Base-by-base conservation (phyloP, 345 rosid species). In the Eutrema yunnanense region DNA sequence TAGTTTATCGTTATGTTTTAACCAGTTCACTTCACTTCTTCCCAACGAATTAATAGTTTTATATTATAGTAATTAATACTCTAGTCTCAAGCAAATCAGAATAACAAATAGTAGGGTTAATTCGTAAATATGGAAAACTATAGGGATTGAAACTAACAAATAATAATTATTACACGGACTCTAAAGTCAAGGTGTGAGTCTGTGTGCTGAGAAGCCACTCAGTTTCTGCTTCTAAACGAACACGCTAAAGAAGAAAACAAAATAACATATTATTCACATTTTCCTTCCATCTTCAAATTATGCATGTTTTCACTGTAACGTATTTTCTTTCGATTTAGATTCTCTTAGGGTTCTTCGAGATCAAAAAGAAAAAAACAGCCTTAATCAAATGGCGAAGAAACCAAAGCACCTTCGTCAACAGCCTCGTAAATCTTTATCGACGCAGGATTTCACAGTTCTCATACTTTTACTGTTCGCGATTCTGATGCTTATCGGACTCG, bases 401-500 rank as follows among this genome's bases (percentile, higher is more conserved):
- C 73, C 62, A 26, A 86, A 90, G 71, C 71, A 84, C 67, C 79
- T 81, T 4, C 88, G 88, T n/a, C 13, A 78, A 26, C 88, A 86
- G 26, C 13, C 78, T 4, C 86, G 87, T 61, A 89, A 82, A 76
- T 41, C 68, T 59, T 74, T 87, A 26, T 77, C 86, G 33, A 54
- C 63, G 9, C 63, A 83, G 60, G 72, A 86, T 42, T 72, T 86
- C 52, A 73, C 88, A 3, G 38, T 80, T 81, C 72, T 90, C 44
- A 57, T 87, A 46, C 73, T 84, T 79, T 37, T 82, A 73, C 81
- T 88, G 19, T 80, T 88, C 78, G 80, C 80, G 42, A 76, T 83
- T 63, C 72, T 85, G 72, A 81, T 86, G 50, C 94, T 91, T 55
- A 85, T 93, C 26, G 84, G 83, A 7, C 84, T 93, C 29, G 90